Evolutionary conservation across 148 eudicot genomes (phyloP).

Genomic region (Spergularia marina): DNA sequence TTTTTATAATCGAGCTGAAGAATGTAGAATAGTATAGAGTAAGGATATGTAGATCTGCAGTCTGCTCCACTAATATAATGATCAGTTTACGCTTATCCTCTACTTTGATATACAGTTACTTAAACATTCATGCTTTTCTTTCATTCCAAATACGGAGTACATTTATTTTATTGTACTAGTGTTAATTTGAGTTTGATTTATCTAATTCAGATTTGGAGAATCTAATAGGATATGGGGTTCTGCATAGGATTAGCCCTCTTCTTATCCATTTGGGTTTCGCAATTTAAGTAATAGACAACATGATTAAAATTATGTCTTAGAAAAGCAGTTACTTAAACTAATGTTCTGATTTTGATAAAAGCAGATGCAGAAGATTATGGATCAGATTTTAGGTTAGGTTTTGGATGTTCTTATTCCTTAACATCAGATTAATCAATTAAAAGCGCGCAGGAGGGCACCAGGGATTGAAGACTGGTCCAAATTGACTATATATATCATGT

Average conservation of each 20-base stretch:
- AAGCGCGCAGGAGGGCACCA: neutral
- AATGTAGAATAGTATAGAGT: too few species aligned
- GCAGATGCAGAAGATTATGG: conserved; percentile 2
- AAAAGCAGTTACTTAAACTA: neutral
- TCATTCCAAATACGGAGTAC: too few species aligned
- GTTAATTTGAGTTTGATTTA: neutral
- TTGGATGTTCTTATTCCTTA: conserved; percentile 17
- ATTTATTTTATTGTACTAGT: too few species aligned
- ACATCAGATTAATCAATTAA: neutral
- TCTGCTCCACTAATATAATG: too few species aligned
- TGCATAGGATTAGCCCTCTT: conserved; percentile 13
- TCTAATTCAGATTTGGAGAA: conserved; percentile 6
- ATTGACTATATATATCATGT: neutral
- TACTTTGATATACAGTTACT: too few species aligned
- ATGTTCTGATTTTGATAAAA: neutral
- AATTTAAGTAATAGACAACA: neutral
- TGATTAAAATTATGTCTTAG: neutral
- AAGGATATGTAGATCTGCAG: too few species aligned
- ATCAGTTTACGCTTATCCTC: too few species aligned
- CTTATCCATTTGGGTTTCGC: conserved; percentile 8
- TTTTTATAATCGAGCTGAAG: too few species aligned
- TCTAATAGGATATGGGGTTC: conserved; percentile 7
- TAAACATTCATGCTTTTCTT: too few species aligned
- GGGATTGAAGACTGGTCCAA: neutral
- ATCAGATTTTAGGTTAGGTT: neutral